Evolutionary conservation across 805 yeast species (phyloP).

Genomic region (Ogataea paraovalis): DNA sequence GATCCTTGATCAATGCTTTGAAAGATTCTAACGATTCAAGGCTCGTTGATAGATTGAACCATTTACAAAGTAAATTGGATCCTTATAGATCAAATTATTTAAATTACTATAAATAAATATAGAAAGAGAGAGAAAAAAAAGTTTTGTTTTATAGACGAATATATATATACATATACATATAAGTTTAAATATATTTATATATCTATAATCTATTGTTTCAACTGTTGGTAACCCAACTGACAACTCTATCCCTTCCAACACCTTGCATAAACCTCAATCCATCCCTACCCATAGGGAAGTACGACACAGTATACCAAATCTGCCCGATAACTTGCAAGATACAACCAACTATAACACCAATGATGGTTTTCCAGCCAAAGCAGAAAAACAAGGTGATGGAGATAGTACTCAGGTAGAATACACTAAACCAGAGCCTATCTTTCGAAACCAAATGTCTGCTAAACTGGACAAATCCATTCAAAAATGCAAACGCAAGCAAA

Average conservation of each 20-base stretch:
- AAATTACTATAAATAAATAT: constrained; percentile 11
- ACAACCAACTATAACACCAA: constrained; percentile 68
- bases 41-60: constrained; percentile 7
- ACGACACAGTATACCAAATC: constrained; percentile 76
- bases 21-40: constrained; percentile 2
- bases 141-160: neutral
- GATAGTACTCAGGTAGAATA: constrained; percentile 72
- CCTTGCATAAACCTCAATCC: constrained; percentile 30
- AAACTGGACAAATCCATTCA: constrained; percentile 82
- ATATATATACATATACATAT: neutral
- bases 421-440: constrained; percentile 70
- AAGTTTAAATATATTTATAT: neutral
- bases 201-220: neutral
- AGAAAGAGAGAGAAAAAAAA: no score
- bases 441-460: constrained; percentile 60
- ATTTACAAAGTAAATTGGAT: constrained; percentile 14
- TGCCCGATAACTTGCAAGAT: constrained; percentile 75
- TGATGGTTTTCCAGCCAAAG: constrained; percentile 56
- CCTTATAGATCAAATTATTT: constrained; percentile 17
- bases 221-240: constrained; percentile 25
- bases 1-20: constrained; percentile 11
- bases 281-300: constrained; percentile 80
- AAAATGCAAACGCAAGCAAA: constrained; percentile 75
- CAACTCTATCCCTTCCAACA: constrained; percentile 12
- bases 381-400: constrained; percentile 69